phyloP scores from a whole-genome alignment of 208 protist genomes.

The Leishmania tarentolae region DNA sequence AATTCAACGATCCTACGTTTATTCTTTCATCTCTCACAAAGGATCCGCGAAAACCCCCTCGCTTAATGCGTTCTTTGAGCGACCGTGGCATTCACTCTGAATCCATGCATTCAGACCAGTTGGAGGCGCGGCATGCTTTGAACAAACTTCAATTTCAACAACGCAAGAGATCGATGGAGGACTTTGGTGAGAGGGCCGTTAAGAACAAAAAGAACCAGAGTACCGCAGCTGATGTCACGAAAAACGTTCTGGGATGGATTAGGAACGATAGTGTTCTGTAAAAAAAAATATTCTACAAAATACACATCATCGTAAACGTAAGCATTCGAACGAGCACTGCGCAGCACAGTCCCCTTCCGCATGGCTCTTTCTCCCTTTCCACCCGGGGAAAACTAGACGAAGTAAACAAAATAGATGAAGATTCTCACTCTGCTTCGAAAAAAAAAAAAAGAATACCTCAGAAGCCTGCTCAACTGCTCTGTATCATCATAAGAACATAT shows the following conservation, averaged over 20 bases:
- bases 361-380: not conserved
- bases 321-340: not conserved
- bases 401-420: not conserved
- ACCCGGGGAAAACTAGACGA: not conserved
- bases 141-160: constrained; percentile 83
- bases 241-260: constrained; percentile 89
- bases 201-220: constrained; percentile 67
- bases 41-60: constrained; percentile 46
- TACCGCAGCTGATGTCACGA: constrained; percentile 72
- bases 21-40: constrained; percentile 50
- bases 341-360: not conserved
- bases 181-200: constrained; percentile 60
- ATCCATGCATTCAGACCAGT: constrained; percentile 59
- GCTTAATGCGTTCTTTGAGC: constrained; percentile 45
- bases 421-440: not conserved
- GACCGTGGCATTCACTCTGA: constrained; percentile 75
- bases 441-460: not conserved
- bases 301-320: not conserved
- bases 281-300: not conserved
- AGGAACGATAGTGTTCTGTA: constrained; percentile 41
- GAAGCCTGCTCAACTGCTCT: not conserved
- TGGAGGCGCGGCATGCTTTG: constrained; percentile 78
- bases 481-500: not conserved
- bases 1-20: constrained; percentile 55
- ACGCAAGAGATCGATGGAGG: constrained; percentile 68